Evolutionary conservation across 495 filamentous ascomycete species (phyloP).

Genomic region (Aspergillus funiculosus): DNA sequence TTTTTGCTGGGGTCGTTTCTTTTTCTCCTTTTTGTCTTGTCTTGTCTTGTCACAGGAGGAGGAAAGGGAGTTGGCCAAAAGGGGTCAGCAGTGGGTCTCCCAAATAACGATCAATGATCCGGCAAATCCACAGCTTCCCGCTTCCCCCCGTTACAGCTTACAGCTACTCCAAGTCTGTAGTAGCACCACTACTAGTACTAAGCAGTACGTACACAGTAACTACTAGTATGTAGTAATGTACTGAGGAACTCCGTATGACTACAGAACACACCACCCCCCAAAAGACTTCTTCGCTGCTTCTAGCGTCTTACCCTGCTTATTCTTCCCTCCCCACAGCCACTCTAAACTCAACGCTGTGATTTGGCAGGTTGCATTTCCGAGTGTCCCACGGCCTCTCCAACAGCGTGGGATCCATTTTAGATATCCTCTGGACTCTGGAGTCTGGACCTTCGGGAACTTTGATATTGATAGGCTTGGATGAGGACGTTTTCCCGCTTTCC

Average conservation of each 20-base stretch:
- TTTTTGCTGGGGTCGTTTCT: conserved; percentile 6
- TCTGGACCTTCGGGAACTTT: conserved; percentile 8
- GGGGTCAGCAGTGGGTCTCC: conserved; percentile 14
- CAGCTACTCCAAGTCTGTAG: no score
- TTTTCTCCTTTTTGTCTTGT: conserved; percentile 9
- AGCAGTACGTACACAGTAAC: no score
- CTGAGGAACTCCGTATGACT: conserved; percentile 17
- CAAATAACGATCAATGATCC: conserved; percentile 19
- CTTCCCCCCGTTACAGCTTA: conserved; percentile 29
- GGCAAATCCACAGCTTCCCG: conserved; percentile 25
- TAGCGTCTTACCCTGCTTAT: conserved; percentile 19
- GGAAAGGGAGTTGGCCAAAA: conserved; percentile 18
- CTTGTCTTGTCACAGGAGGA: no score
- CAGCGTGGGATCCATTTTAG: not conserved
- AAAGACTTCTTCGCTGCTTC: conserved; percentile 30
- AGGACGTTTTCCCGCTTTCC: no score
- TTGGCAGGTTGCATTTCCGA: conserved; percentile 9
- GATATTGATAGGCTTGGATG: no score
- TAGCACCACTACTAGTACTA: no score
- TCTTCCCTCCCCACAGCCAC: conserved; percentile 14
- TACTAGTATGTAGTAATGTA: no score
- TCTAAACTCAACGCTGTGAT: not conserved
- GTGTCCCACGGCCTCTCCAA: conserved; percentile 7
- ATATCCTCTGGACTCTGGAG: not conserved
- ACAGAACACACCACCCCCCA: conserved; percentile 17